These are phyloP conservation scores for Ustilago trichophora DNA, from an alignment of 1,284 basidiomycete genomes.

Conservation along the genomic window DNA sequence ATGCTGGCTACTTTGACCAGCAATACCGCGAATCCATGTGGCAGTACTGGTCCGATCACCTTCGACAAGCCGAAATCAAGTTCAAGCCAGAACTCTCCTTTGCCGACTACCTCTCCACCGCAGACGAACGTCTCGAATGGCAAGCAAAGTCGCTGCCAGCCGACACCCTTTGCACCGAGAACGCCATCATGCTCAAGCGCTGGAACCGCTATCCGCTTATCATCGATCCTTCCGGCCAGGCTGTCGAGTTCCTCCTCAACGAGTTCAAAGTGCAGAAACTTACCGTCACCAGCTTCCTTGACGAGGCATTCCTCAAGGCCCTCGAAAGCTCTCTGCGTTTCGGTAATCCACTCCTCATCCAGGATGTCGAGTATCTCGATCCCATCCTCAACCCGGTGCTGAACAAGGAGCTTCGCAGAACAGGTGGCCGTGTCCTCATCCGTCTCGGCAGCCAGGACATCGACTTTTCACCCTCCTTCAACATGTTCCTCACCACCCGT, in stretches of 20 bases:
- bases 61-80: slow-evolving; percentile 87
- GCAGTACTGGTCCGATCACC: slow-evolving; percentile 90
- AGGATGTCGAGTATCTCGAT: slow-evolving; percentile 97
- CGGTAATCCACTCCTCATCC: slow-evolving; percentile 94
- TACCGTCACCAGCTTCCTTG: slow-evolving; percentile 96
- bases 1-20: slow-evolving; percentile 98
- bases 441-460: slow-evolving; percentile 98
- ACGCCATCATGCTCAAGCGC: slow-evolving; percentile 94
- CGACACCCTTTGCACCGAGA: slow-evolving; percentile 95
- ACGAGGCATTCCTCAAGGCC: slow-evolving; percentile 98
- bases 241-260: slow-evolving; percentile 90
- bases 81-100: slow-evolving; percentile 92
- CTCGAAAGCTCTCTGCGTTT: slow-evolving; percentile 98
- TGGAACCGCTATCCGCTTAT: slow-evolving; percentile 98
- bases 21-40: slow-evolving; percentile 97
- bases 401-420: slow-evolving; percentile 88
- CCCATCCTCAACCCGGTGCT: slow-evolving; percentile 97
- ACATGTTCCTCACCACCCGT: slow-evolving; percentile 95
- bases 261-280: slow-evolving; percentile 97
- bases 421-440: slow-evolving; percentile 94
- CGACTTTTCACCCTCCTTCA: slow-evolving; percentile 96
- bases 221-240: slow-evolving; percentile 99
- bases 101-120: slow-evolving; percentile 94
- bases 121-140: slow-evolving; percentile 95
- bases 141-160: slow-evolving; percentile 92